Base-by-base conservation (phyloP, 2,329 filamentous ascomycete genomes). In the Tolypocladium sp. region DNA sequence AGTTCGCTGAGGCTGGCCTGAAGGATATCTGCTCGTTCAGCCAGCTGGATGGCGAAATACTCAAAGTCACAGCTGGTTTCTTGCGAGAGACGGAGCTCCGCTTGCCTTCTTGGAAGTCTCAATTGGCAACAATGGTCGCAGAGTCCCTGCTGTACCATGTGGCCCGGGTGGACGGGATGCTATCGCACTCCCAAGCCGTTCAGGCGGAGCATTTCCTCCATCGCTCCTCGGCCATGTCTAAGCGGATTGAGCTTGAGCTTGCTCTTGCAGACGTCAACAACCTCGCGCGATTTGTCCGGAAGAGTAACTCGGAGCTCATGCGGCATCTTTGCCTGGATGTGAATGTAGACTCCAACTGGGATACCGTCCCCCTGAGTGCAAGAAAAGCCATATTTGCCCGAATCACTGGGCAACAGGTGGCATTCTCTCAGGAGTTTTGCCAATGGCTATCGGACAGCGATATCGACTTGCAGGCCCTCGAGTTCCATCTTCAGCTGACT, bases 111-210 rank as follows among this genome's bases (percentile, higher is more conserved):
- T 71, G 69, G 69, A 62, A 68, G 44, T 62, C 65, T 9, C 62
- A 69, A 2, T 57, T 66, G n/a, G 61, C 62, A 4, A 61, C 58
- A 17, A 59, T 69, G 22, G 52, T 64, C 15, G 62, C 70, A 5
- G 73, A 74, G 60, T 68, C 67, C 5, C 64, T 74, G n/a, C 60
- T 75, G 4, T 72, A 74, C 59, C 72, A 74, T 57, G 66, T 67
- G 6, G 66, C 70, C 4, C 66, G 70, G 10, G 65, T 67, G 3
- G 63, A 68, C 25, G 61, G 72, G 27, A 60, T 64, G 5, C 61
- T 71, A 10, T 62, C 64, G 7, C 65, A 69, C 30, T 60, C 62
- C 12, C 65, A 70, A 20, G 71, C 71, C 3, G 65, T 70, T 6
- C 65, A 69, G 20, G 67, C 70, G 3, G 71, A 74, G 62, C 71